phyloP scores from a whole-genome alignment of 1,284 basidiomycete species.

The Tremellales sp. region DNA sequence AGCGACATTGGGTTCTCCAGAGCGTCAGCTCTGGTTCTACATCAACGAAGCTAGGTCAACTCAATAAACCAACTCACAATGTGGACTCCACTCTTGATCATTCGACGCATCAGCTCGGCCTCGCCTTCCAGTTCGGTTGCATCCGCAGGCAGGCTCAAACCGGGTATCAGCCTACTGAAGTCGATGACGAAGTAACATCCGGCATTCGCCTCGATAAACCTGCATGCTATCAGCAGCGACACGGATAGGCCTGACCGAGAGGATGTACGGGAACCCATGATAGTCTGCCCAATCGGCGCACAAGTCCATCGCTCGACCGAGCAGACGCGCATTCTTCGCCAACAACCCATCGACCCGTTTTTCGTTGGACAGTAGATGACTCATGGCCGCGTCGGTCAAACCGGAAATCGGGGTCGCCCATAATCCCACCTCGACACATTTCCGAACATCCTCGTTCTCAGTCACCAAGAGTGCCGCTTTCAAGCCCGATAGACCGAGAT shows the following conservation, averaged over 20 bases:
- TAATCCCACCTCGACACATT: neutral
- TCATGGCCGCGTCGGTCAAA: constrained; percentile 1
- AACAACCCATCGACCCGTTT: neutral
- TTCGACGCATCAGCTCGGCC: constrained; percentile 1
- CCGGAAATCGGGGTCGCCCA: constrained; percentile 3
- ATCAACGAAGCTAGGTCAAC: neutral
- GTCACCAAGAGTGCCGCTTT: constrained; percentile 2
- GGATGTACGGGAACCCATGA: neutral
- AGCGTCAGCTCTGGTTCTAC: too few relatives aligned
- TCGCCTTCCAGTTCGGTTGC: neutral
- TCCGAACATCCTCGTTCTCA: neutral
- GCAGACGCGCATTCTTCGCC: neutral
- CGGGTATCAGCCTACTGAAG: neutral
- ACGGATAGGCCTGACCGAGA: neutral
- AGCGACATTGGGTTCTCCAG: constrained; percentile 2
- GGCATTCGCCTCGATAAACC: constrained; percentile 2
- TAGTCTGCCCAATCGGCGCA: neutral
- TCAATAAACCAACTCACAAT: constrained; percentile 1
- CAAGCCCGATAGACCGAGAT: constrained; percentile 1
- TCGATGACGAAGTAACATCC: constrained; percentile 3
- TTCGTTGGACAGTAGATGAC: neutral
- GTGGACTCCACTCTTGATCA: constrained; percentile 1
- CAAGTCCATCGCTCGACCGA: neutral
- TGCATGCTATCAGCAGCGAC: neutral
- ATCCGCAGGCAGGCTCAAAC: neutral